Percentiles rank a stretch among this genome's conserved stretches.
These are phyloP conservation scores for Podaxis sp. DNA, from an alignment of 768 basidiomycete species.

Conservation along the genomic window DNA sequence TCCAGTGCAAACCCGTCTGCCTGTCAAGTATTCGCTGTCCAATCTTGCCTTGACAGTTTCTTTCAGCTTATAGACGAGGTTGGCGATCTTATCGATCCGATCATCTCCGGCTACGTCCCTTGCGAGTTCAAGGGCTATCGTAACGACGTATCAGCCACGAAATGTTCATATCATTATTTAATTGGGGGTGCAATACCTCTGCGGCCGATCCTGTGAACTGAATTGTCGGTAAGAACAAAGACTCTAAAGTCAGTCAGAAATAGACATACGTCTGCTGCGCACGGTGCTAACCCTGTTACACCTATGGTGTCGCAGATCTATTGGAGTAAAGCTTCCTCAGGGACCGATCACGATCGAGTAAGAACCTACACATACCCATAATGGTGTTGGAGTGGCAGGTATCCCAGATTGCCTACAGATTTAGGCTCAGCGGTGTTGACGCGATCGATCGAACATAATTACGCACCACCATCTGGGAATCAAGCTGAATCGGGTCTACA, in stretches of 20 bases:
- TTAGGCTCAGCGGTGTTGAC: background rate
- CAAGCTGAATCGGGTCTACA: background rate
- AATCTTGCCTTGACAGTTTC: background rate
- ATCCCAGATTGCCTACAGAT: slow-evolving; percentile 6
- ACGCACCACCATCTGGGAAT: background rate
- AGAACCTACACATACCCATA: background rate
- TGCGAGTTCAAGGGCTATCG: background rate
- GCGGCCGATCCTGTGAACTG: background rate
- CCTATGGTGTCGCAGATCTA: slow-evolving; percentile 1
- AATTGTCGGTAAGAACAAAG: background rate
- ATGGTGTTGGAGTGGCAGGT: slow-evolving; percentile 6
- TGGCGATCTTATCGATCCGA: background rate
- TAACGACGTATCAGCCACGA: background rate
- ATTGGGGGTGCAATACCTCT: background rate
- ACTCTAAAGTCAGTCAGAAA: background rate
- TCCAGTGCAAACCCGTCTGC: background rate
- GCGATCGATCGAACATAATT: background rate
- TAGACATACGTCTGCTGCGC: background rate
- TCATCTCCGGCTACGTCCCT: background rate
- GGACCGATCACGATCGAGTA: background rate
- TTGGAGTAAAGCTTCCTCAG: background rate
- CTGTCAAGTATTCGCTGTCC: background rate
- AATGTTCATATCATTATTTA: background rate
- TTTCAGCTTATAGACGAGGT: background rate
- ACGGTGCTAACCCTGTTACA: background rate